Conservation (phyloP, 257 asterid genomes). For the Penstemon eatonii region DNA sequence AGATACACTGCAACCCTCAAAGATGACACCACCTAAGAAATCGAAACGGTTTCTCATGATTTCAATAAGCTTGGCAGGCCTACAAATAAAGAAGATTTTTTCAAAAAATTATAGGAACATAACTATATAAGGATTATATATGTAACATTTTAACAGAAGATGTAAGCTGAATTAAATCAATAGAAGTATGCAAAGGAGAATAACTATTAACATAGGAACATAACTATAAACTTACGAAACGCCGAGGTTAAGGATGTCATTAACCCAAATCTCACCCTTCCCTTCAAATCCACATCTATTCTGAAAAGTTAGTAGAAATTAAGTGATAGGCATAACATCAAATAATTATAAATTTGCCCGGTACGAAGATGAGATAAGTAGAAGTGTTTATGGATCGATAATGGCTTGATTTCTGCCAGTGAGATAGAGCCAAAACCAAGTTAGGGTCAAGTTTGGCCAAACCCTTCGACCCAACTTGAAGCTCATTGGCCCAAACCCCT, state of each 20-base stretch:
- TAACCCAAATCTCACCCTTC: constrained; percentile 95
- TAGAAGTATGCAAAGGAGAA: background rate
- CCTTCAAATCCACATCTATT: constrained; percentile 98
- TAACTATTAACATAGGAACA: constrained; percentile 8
- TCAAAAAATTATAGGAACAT: background rate
- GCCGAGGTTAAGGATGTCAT: constrained; percentile 89
- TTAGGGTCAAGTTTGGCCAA: too few relatives aligned
- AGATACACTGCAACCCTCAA: constrained; percentile 75
- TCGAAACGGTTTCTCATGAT: constrained; percentile 65
- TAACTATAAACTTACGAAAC: constrained; percentile 63
- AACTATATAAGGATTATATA: background rate
- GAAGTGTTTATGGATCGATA: background rate
- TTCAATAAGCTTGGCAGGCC: constrained; percentile 86
- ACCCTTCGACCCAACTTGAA: too few relatives aligned
- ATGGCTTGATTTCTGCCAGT: too few relatives aligned
- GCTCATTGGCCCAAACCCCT: too few relatives aligned
- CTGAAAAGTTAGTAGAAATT: constrained; percentile 44
- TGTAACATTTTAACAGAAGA: background rate
- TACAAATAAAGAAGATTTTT: constrained; percentile 29
- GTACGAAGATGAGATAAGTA: background rate
- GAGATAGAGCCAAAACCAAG: too few relatives aligned
- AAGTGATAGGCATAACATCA: constrained; percentile 17
- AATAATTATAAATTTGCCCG: background rate
- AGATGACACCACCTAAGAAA: constrained; percentile 76
- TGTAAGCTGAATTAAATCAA: background rate